Conservation (phyloP, 768 basidiomycete species). For the Amylocystis lapponica region DNA sequence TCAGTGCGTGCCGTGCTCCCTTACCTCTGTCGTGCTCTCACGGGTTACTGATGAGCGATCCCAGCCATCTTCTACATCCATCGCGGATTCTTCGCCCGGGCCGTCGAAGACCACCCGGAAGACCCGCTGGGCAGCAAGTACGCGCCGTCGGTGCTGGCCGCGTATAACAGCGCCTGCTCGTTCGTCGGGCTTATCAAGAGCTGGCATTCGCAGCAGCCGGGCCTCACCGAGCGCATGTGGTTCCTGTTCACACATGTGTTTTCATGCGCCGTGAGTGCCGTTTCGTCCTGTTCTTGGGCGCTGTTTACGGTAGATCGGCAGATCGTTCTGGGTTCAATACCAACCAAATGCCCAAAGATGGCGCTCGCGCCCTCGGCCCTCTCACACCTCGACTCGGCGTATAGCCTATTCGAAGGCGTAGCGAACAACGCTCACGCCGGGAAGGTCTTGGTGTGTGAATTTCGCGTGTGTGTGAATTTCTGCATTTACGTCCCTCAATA, state of each 20-base stretch:
- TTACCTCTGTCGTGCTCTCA: neutral
- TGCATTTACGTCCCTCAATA: too few species aligned
- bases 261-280: constrained; percentile 50
- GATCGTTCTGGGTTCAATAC: constrained; percentile 69
- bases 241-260: constrained; percentile 71
- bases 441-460: constrained; percentile 51
- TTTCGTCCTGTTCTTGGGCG: neutral
- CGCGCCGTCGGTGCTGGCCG: constrained; percentile 61
- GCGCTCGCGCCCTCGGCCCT: constrained; percentile 59
- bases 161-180: constrained; percentile 62
- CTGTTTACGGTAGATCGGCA: constrained; percentile 16
- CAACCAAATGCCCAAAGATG: constrained; percentile 54
- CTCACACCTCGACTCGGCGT: constrained; percentile 61
- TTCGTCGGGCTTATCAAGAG: constrained; percentile 63
- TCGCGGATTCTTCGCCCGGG: constrained; percentile 68
- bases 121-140: constrained; percentile 71
- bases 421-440: constrained; percentile 42
- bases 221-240: constrained; percentile 66
- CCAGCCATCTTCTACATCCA: constrained; percentile 69
- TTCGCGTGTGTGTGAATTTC: neutral
- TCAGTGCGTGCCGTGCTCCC: constrained; percentile 37
- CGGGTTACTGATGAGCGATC: neutral
- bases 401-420: constrained; percentile 50
- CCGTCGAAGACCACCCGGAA: constrained; percentile 52
- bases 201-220: constrained; percentile 58